These are phyloP conservation scores for Leucocoprinus sp. DNA, from an alignment of 768 basidiomycete species.

Conservation along the genomic window DNA sequence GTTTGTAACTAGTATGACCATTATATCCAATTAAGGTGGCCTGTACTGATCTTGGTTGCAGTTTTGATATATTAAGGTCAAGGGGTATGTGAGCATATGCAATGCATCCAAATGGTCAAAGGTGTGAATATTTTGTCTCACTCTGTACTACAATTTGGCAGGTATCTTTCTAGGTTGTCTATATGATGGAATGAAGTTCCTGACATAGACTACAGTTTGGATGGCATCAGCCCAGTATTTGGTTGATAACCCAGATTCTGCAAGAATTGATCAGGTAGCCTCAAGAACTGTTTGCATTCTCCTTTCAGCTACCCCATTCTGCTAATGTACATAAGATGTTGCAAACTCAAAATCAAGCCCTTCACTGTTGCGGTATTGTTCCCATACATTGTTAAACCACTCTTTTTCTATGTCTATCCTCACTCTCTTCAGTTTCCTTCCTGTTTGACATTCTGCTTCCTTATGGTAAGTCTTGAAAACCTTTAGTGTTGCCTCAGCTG, in stretches of 20 bases:
- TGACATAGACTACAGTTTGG: too few relatives aligned
- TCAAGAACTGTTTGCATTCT: conserved; percentile 21
- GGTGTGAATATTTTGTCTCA: too few relatives aligned
- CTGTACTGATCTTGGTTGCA: too few relatives aligned
- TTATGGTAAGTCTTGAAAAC: conserved; percentile 12
- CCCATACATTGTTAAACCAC: neutral
- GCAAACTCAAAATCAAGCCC: conserved; percentile 15
- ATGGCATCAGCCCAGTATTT: too few relatives aligned
- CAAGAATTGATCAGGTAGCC: conserved; percentile 15
- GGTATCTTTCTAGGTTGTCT: too few relatives aligned
- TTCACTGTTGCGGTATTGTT: neutral
- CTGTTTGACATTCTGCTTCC: conserved; percentile 14
- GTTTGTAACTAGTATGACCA: too few relatives aligned
- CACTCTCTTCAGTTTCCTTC: conserved; percentile 10
- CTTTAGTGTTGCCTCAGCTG: conserved; percentile 11
- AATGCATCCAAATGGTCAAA: too few relatives aligned
- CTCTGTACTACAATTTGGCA: too few relatives aligned
- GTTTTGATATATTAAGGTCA: too few relatives aligned
- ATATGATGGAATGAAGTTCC: too few relatives aligned
- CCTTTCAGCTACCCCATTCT: conserved; percentile 25
- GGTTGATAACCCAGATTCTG: conserved; percentile 17
- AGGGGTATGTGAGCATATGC: too few relatives aligned
- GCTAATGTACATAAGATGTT: conserved; percentile 20
- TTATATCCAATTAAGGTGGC: too few relatives aligned
- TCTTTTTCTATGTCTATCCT: conserved; percentile 14